Conservation (phyloP, 768 basidiomycete genomes). For the Boletus huronensis region DNA sequence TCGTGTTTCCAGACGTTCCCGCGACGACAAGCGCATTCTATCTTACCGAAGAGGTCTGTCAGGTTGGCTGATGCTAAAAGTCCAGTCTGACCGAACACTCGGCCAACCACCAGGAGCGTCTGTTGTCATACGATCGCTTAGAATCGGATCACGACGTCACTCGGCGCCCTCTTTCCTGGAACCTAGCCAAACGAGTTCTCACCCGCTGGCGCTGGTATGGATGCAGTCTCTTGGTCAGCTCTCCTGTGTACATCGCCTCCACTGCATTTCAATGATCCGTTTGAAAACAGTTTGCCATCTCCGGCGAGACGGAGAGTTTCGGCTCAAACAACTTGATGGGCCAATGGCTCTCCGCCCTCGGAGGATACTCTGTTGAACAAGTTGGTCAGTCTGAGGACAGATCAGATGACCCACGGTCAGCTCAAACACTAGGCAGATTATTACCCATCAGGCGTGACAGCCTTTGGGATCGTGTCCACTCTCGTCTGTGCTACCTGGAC, state of each 20-base stretch:
- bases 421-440: slow-evolving; percentile 36
- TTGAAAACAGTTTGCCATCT: slow-evolving; percentile 53
- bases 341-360: slow-evolving; percentile 62
- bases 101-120: slow-evolving; percentile 44
- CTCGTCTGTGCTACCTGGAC: slow-evolving; percentile 63
- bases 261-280: neutral
- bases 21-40: slow-evolving; percentile 62
- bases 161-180: slow-evolving; percentile 45
- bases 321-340: slow-evolving; percentile 73
- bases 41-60: slow-evolving; percentile 50
- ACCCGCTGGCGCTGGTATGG: slow-evolving; percentile 66
- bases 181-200: slow-evolving; percentile 45
- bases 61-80: neutral
- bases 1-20: slow-evolving; percentile 71
- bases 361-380: slow-evolving; percentile 61
- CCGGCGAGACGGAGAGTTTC: slow-evolving; percentile 65
- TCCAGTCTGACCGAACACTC: neutral
- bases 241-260: neutral
- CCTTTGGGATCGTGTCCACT: slow-evolving; percentile 61
- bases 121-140: slow-evolving; percentile 49
- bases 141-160: slow-evolving; percentile 38
- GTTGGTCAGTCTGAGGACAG: slow-evolving; percentile 38
- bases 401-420: neutral
- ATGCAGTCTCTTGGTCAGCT: slow-evolving; percentile 56
- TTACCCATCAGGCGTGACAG: slow-evolving; percentile 64